Base-by-base conservation (phyloP, 1,139 yeast species). In the Saccharomycopsis phalli region DNA sequence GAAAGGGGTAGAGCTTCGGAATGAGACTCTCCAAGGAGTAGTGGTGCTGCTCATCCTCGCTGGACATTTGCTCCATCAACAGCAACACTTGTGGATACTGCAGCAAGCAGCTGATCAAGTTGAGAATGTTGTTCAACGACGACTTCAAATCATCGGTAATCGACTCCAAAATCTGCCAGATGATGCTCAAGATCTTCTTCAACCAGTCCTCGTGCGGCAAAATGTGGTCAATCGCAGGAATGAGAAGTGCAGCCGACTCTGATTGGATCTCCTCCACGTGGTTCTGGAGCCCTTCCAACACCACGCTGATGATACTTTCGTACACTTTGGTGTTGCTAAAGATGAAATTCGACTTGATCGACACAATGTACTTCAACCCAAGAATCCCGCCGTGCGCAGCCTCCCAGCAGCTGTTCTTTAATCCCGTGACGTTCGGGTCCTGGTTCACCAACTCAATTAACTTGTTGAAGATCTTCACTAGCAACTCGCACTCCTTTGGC, bases 331-430 rank as follows among this genome's bases (percentile, higher is more conserved):
- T 69, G 41, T 73, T 68, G 11, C 68, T 60, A 25, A 81, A 64
- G 25, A 93, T 63, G 20, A 87, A 71, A 49, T 84, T 94, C 1
- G 88, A 79, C 53, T 95, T 71, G 4, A 91, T 88, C 49, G 95
- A 81, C 3, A 88, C 98, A 52, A 91, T 79, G 60, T 93, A 93
- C 45, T 95, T 68, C 41, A 93, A 67, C 0, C 98, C 98, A 20
- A 93, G 70, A 80, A 93, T 79, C 36, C 98, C 99, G 49, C 98
- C 98, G 65, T 93, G 98, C 46, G 93, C 84, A 1, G 96, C 97
- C 58, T 93, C 97, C 98, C 98, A 93, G 42, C 81, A 71, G 29
- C 58, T 53, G 32, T 58, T 51, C 13, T 42, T 42, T 14, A 23
- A 25, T 6, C 20, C 35, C 13, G 40, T 29, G 20, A 29, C 7